Percentiles rank a stretch among this genome's conserved stretches.
phyloP scores from a whole-genome alignment of 2,329 filamentous ascomycete species.

The Fusarium beomiforme region DNA sequence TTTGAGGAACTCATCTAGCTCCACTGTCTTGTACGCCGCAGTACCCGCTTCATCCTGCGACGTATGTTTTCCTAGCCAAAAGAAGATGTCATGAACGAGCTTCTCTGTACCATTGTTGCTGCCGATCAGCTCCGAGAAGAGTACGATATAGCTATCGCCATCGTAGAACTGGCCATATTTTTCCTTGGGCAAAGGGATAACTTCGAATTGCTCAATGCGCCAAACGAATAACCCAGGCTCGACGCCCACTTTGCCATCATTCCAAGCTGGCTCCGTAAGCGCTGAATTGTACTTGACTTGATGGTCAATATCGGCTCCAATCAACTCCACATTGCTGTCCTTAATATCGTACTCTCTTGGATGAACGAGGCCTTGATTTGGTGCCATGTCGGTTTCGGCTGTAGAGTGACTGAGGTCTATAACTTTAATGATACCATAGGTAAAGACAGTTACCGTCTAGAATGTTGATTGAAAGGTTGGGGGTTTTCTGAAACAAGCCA shows the following conservation, averaged over 20 bases:
- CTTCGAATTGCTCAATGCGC: conserved; percentile 75
- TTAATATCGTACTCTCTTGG: conserved; percentile 72
- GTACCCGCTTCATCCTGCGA: conserved; percentile 75
- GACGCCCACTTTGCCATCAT: conserved; percentile 64
- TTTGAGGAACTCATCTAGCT: conserved; percentile 73
- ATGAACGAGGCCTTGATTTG: conserved; percentile 70
- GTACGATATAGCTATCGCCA: conserved; percentile 74
- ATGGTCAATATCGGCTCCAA: conserved; percentile 72
- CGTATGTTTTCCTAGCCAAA: conserved; percentile 74
- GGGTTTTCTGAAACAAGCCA: conserved; percentile 12
- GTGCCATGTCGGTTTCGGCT: conserved; percentile 60
- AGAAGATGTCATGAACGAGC: conserved; percentile 73
- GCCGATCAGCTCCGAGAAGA: conserved; percentile 67
- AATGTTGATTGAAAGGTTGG: not conserved
- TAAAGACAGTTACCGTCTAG: not conserved
- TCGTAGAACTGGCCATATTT: conserved; percentile 71
- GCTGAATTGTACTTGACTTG: conserved; percentile 75
- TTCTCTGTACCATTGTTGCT: conserved; percentile 54
- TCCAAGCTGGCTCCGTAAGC: conserved; percentile 73
- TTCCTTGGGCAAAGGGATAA: conserved; percentile 67
- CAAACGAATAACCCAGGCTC: conserved; percentile 67
- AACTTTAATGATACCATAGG: not conserved
- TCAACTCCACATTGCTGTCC: conserved; percentile 74
- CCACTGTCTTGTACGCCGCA: conserved; percentile 76
- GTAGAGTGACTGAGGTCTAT: not conserved